Evolutionary conservation across 208 protist species (phyloP), one percentile per base, ranked within the genome.

Genomic region (Wallacemonas sp.): DNA sequence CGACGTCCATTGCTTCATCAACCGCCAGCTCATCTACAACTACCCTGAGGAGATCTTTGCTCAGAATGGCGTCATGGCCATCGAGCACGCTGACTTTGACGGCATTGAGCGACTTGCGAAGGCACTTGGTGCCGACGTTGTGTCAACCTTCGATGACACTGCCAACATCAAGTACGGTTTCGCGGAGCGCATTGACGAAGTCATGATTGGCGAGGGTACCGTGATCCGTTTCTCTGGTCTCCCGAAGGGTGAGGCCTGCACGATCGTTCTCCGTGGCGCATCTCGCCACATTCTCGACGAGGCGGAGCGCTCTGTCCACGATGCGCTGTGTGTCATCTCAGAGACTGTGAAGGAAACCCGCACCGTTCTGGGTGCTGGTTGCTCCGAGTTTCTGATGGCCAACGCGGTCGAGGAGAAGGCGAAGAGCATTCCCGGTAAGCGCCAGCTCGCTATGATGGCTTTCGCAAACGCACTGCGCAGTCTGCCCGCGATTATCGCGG

Each of bases 21-120:
- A 99, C 80, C 86, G 99, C 41, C 98, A 99, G 83, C 86, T 99
- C 11, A 99, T 99, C 68, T 99, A 99, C 88, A 99, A 99, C 84
- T 97, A 99, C 68, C 98, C 99, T 19, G 98, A 99, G 80, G 97
- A 99, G 76, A 93, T 98, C 42, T 99, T 99, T 77, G 95, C 97
- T 11, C 93, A 99, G 47, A 67, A 90, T 72, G 91, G 91, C 34
- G 87, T 99, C 61, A 98, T 99, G 87, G 88, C 97, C 2, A 99
- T 99, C 72, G 98, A 99, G 72, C 98, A 99, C 77, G 98, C 99
- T 14, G 99, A 99, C 72, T 99, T 99, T 83, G 98, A 99, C 19
- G 98, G 98, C 47, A 93, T 98, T 66, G 96, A 98, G 75, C 85
- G 94, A 54, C 84, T 99, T 36, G 93, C 97, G 8, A 86, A 96